Evolutionary conservation across 257 asterid genomes (phyloP).

Genomic region (Solanum dulcamara): DNA sequence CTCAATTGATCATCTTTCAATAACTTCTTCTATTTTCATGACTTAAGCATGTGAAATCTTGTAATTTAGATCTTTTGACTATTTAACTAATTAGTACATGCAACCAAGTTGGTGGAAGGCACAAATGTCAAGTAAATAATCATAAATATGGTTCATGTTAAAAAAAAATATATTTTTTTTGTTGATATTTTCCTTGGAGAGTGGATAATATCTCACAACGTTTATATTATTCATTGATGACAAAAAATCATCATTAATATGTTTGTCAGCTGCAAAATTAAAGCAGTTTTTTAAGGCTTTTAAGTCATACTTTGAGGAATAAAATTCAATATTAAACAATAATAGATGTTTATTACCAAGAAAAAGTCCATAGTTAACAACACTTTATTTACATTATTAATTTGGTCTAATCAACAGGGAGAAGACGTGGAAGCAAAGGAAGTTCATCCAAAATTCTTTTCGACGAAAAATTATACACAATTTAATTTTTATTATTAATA

Average conservation of each 20-base stretch:
- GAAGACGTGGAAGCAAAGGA: not conserved
- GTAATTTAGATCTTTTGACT: too few species aligned
- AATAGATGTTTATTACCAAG: not conserved
- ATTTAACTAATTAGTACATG: too few species aligned
- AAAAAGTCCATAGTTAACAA: not conserved
- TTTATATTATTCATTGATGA: not conserved
- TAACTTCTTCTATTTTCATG: too few species aligned
- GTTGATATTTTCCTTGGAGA: too few species aligned
- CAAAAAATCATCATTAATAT: not conserved
- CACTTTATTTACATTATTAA: not conserved
- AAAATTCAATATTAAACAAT: not conserved
- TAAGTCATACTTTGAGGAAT: not conserved
- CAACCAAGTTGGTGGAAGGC: too few species aligned
- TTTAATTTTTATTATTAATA: too few species aligned
- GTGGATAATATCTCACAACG: not conserved
- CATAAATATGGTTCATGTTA: too few species aligned
- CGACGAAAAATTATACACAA: not conserved
- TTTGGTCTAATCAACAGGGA: not conserved
- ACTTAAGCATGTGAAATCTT: too few species aligned
- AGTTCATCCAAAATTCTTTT: not conserved
- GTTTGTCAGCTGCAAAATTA: not conserved
- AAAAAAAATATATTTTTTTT: too few species aligned
- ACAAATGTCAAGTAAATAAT: too few species aligned
- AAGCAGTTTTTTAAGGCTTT: not conserved
- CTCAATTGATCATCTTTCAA: too few species aligned